Conservation (phyloP, 1,139 yeast species). For the Geotrichum bryndzae region DNA sequence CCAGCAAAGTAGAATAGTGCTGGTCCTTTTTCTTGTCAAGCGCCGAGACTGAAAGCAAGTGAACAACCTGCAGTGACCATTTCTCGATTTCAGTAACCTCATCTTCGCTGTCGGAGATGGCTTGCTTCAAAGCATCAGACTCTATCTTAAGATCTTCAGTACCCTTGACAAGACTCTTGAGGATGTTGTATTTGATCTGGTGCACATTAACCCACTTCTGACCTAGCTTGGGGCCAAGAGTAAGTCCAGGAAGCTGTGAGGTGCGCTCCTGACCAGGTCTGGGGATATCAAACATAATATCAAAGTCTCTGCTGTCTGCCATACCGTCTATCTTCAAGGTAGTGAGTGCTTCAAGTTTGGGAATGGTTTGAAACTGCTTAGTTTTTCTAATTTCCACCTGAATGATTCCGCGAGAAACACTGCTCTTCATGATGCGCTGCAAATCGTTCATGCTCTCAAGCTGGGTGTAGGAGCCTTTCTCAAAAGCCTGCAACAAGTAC, state of each 20-base stretch:
- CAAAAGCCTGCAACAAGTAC: slow-evolving; percentile 47
- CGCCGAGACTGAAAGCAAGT: slow-evolving; percentile 21
- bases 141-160: slow-evolving; percentile 18
- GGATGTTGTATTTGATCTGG: slow-evolving; percentile 23
- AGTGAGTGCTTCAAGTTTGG: slow-evolving; percentile 14
- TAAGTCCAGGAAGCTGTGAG: slow-evolving; percentile 16
- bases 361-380: slow-evolving; percentile 17
- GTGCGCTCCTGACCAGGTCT: slow-evolving; percentile 11
- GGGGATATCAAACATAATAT: slow-evolving; percentile 25
- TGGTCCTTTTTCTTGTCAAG: slow-evolving; percentile 12
- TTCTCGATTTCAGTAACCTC: slow-evolving; percentile 33
- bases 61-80: slow-evolving; percentile 33
- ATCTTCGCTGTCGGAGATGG: background rate
- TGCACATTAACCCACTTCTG: slow-evolving; percentile 25
- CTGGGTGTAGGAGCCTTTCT: slow-evolving; percentile 52
- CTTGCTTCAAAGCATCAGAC: slow-evolving; percentile 5
- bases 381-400: slow-evolving; percentile 18
- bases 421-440: slow-evolving; percentile 24
- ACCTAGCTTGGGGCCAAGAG: slow-evolving; percentile 26
- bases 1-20: slow-evolving; percentile 16
- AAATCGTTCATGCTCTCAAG: slow-evolving; percentile 52
- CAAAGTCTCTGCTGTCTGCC: slow-evolving; percentile 32
- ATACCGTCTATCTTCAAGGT: slow-evolving; percentile 11
- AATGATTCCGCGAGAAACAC: slow-evolving; percentile 24
- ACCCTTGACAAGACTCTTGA: slow-evolving; percentile 22